Evolutionary conservation across 1,284 basidiomycete genomes (phyloP).

Genomic region (Hymenochaete sp.): DNA sequence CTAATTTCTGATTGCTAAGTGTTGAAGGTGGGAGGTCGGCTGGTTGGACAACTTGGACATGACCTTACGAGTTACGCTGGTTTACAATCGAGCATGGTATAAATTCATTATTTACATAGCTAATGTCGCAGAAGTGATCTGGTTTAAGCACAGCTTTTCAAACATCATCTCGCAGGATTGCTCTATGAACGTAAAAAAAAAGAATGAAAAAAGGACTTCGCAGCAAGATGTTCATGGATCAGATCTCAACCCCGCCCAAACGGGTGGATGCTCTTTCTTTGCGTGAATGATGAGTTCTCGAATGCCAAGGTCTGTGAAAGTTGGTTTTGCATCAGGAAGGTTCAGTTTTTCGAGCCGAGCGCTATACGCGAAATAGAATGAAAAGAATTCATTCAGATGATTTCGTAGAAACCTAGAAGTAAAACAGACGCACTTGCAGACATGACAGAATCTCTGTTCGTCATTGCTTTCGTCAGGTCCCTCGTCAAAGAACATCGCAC

Average conservation of each 20-base stretch:
- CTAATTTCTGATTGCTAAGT: conserved; percentile 79
- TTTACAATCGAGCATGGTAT: too few relatives aligned
- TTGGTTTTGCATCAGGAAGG: conserved; percentile 4
- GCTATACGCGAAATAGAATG: not conserved
- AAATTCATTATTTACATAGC: too few relatives aligned
- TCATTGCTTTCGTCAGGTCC: conserved; percentile 10
- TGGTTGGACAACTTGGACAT: too few relatives aligned
- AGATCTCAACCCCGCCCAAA: conserved; percentile 9
- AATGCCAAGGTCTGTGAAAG: conserved; percentile 12
- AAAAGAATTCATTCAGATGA: not conserved
- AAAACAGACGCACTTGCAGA: conserved; percentile 14
- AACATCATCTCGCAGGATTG: too few relatives aligned
- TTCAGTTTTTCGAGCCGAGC: conserved; percentile 3
- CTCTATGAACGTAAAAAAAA: too few relatives aligned
- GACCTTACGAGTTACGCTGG: too few relatives aligned
- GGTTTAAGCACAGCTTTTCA: too few relatives aligned
- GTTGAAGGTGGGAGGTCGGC: too few relatives aligned
- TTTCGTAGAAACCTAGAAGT: not conserved
- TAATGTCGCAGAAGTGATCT: too few relatives aligned
- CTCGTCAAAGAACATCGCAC: conserved; percentile 13
- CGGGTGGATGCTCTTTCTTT: conserved; percentile 10
- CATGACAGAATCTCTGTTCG: too few relatives aligned
- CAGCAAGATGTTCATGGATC: too few relatives aligned
- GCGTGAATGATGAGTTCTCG: conserved; percentile 10
- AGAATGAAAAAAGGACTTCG: too few relatives aligned